Evolutionary conservation across 208 protist species (phyloP).

Genomic region (Trypanosoma boissoni): DNA sequence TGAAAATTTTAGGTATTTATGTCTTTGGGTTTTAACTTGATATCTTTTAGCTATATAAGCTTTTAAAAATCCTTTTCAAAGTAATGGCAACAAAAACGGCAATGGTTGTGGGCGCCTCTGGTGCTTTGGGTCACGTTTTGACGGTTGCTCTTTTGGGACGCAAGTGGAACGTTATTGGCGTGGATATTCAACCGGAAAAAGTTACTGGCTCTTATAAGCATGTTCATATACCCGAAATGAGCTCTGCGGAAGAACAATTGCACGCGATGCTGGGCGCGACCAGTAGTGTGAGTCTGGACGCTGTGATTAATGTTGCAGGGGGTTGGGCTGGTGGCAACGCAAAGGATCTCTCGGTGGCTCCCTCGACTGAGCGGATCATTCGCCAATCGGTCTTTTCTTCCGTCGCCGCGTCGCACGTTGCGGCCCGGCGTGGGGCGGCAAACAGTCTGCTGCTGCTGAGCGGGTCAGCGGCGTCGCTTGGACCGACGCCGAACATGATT

Average conservation of each 20-base stretch:
- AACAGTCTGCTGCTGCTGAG: conserved; percentile 62
- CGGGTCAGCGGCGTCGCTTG: conserved; percentile 46
- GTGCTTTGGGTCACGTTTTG: conserved; percentile 42
- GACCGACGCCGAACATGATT: conserved; percentile 67
- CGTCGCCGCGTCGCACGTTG: conserved; percentile 57
- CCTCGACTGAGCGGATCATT: conserved; percentile 61
- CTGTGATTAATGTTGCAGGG: conserved; percentile 82
- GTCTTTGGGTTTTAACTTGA: no score
- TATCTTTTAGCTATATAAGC: no score
- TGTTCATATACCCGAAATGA: neutral
- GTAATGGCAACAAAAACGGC: conserved; percentile 26
- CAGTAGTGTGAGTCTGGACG: conserved; percentile 30
- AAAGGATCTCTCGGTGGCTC: conserved; percentile 22
- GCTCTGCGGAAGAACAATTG: conserved; percentile 32
- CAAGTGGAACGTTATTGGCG: conserved; percentile 32
- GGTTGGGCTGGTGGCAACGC: conserved; percentile 62
- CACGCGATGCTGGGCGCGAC: conserved; percentile 17
- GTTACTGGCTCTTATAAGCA: conserved; percentile 12
- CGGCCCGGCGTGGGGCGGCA: conserved; percentile 28
- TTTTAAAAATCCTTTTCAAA: neutral
- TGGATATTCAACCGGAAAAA: conserved; percentile 39
- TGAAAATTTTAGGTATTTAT: no score
- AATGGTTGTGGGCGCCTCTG: conserved; percentile 53
- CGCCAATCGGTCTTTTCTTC: conserved; percentile 74
- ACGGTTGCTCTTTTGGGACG: conserved; percentile 26